phyloP scores from a whole-genome alignment of 2,329 filamentous ascomycete species.

The Graphiopsis chlorocephala region DNA sequence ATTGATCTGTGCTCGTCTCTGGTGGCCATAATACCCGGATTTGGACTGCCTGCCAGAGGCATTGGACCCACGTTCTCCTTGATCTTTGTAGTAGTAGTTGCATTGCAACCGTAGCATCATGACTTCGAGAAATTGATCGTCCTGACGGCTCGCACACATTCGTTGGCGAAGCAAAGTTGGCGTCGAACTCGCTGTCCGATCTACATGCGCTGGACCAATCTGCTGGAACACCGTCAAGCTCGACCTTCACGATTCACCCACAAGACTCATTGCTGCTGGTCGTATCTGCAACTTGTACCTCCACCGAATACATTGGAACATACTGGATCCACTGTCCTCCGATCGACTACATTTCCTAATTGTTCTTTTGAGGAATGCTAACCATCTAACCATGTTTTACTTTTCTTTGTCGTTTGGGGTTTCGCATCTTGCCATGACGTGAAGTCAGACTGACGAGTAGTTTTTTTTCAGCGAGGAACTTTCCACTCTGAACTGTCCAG shows the following conservation, averaged over 20 bases:
- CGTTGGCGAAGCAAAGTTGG: conserved; percentile 14
- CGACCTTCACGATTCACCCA: neutral
- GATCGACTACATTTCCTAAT: neutral
- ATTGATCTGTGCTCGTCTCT: neutral
- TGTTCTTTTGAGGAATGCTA: neutral
- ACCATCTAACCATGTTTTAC: neutral
- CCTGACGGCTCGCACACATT: conserved; percentile 15
- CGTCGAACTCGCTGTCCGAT: neutral
- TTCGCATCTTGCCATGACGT: conserved; percentile 3
- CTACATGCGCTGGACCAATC: neutral
- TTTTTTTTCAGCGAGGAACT: conserved; percentile 30
- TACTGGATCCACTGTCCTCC: neutral
- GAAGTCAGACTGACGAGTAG: conserved; percentile 27
- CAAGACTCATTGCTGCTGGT: neutral
- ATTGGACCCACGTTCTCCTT: neutral
- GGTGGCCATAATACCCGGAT: too few species aligned
- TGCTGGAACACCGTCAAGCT: neutral
- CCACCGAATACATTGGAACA: neutral
- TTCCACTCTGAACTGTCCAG: conserved; percentile 25
- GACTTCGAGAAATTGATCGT: neutral
- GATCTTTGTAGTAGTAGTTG: conserved; percentile 16
- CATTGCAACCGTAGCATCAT: conserved; percentile 11
- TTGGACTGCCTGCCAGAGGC: neutral
- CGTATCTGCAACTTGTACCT: neutral
- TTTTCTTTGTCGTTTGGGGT: conserved; percentile 9